phyloP scores from a whole-genome alignment of 1,139 yeast genomes.

The Yamadazyma diospyri region DNA sequence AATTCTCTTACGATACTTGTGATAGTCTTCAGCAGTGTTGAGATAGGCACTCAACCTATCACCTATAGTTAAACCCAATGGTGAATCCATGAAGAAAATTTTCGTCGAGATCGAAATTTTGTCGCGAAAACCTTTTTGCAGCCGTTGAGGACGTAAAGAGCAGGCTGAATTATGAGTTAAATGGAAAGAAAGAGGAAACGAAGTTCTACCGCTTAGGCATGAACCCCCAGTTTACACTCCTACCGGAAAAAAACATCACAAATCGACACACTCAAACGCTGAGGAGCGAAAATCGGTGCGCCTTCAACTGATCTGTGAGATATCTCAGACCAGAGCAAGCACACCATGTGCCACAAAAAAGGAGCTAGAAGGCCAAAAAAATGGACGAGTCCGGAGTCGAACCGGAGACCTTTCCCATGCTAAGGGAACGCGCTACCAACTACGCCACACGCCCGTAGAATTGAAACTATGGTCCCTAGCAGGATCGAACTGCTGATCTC shows the following conservation, averaged over 20 bases:
- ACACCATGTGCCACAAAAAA: too few species aligned
- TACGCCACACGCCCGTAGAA: slow-evolving; percentile 78
- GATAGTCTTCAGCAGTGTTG: slow-evolving; percentile 49
- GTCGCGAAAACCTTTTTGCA: not conserved
- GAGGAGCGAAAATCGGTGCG: too few species aligned
- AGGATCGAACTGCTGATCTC: slow-evolving; percentile 85
- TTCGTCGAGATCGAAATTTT: slow-evolving; percentile 2
- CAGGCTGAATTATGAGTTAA: not conserved
- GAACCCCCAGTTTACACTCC: too few species aligned
- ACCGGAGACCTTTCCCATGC: slow-evolving; percentile 91
- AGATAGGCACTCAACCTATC: slow-evolving; percentile 48
- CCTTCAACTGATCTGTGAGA: not conserved
- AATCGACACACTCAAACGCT: too few species aligned
- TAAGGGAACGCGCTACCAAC: slow-evolving; percentile 92
- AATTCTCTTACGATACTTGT: slow-evolving; percentile 44
- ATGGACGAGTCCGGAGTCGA: slow-evolving; percentile 89
- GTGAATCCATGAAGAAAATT: slow-evolving; percentile 26
- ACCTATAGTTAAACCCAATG: slow-evolving; percentile 44
- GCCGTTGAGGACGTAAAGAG: not conserved
- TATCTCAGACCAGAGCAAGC: too few species aligned
- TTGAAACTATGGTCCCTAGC: slow-evolving; percentile 61
- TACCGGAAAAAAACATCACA: too few species aligned
- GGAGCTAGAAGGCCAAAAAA: slow-evolving; percentile 4
- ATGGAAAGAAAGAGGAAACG: too few species aligned
- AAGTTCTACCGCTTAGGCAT: too few species aligned